phyloP scores from a whole-genome alignment of 495 filamentous ascomycete genomes.

The Entonaema liquescens region DNA sequence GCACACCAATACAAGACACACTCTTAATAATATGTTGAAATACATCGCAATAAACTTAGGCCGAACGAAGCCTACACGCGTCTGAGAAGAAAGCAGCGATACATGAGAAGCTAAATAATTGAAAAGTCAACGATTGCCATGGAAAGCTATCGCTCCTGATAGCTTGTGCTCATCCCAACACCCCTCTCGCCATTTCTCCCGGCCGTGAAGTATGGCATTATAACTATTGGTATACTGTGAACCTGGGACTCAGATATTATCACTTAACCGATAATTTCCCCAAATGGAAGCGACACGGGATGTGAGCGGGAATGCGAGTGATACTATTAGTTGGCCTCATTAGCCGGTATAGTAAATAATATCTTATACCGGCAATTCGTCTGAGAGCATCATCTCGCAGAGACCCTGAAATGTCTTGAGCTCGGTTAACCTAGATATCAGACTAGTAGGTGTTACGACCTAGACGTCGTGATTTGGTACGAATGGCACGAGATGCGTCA shows the following conservation, averaged over 20 bases:
- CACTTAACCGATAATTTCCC: constrained; percentile 30
- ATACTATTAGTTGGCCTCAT: constrained; percentile 40
- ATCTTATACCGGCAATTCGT: constrained; percentile 35
- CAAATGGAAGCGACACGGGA: constrained; percentile 24
- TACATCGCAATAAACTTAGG: constrained; percentile 26
- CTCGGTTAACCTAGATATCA: neutral
- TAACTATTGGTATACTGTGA: constrained; percentile 18
- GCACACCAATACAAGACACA: constrained; percentile 24
- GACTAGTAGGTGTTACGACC: neutral
- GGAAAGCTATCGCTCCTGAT: constrained; percentile 11
- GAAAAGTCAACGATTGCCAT: neutral
- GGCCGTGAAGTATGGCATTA: constrained; percentile 23
- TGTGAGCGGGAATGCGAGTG: constrained; percentile 20
- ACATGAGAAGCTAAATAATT: constrained; percentile 2
- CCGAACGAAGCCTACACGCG: neutral
- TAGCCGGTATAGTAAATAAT: constrained; percentile 39
- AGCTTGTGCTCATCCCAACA: constrained; percentile 4
- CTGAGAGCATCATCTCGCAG: constrained; percentile 15
- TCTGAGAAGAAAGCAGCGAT: neutral
- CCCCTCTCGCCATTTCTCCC: constrained; percentile 26
- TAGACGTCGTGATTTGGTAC: neutral
- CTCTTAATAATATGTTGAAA: constrained; percentile 22
- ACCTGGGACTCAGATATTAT: constrained; percentile 17
- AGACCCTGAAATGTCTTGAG: neutral
- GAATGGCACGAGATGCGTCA: neutral